Evolutionary conservation across 148 eudicot species (phyloP).

Genomic region (Rhododendron williamsianum): DNA sequence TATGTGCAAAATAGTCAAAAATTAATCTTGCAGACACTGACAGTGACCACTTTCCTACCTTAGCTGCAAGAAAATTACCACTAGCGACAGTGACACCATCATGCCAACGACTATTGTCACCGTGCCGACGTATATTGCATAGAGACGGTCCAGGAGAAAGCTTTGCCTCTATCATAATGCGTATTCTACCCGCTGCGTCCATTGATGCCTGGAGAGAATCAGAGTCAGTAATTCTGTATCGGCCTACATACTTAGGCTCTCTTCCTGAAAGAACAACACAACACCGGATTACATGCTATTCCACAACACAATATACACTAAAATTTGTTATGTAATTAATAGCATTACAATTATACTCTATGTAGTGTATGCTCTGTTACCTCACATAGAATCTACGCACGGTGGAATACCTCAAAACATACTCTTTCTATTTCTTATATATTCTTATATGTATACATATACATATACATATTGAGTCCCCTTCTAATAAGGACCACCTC

Average conservation of each 20-base stretch:
- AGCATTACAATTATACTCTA: not conserved
- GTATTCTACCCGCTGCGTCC: constrained; percentile 91
- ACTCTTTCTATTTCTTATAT: not conserved
- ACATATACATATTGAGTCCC: too few relatives aligned
- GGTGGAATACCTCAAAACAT: not conserved
- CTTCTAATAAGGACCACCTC: too few relatives aligned
- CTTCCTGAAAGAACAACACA: constrained; percentile 40
- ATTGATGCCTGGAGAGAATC: constrained; percentile 83
- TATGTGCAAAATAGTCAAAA: not conserved
- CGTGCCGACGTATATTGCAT: constrained; percentile 81
- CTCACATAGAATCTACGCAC: not conserved
- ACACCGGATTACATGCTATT: not conserved
- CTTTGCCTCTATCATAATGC: constrained; percentile 79
- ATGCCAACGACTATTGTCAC: constrained; percentile 80
- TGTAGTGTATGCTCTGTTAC: not conserved
- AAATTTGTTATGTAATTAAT: not conserved
- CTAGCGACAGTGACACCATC: constrained; percentile 94
- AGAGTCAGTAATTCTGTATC: constrained; percentile 78
- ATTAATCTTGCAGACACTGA: not conserved
- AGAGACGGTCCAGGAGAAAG: constrained; percentile 92
- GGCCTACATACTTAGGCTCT: constrained; percentile 70
- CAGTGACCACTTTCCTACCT: constrained; percentile 41
- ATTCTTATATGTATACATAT: too few relatives aligned
- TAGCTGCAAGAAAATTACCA: constrained; percentile 93
- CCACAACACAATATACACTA: not conserved